These are phyloP conservation scores for Gaeumannomyces sp. DNA, from an alignment of 2,329 filamentous ascomycete species.

Conservation along the genomic window DNA sequence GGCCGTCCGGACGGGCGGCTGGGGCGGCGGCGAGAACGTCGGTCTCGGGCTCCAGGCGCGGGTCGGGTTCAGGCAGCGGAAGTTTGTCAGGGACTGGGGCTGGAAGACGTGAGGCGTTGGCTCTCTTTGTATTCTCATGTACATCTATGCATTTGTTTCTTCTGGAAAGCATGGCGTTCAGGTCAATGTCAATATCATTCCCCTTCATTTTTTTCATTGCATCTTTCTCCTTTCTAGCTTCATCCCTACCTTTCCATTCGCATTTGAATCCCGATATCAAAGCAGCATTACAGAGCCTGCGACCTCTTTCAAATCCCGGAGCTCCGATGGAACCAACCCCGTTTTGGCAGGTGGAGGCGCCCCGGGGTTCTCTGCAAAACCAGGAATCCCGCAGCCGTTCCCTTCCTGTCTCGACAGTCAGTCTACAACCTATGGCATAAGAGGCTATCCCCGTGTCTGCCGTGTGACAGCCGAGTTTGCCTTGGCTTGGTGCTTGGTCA, in stretches of 20 bases:
- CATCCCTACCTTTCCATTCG: neutral
- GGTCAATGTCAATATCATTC: neutral
- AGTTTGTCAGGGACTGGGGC: slow-evolving; percentile 17
- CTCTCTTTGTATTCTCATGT: neutral
- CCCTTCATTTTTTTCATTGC: neutral
- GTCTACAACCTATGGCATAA: too few species aligned
- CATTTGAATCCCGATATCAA: too few species aligned
- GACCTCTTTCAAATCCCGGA: too few species aligned
- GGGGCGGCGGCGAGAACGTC: slow-evolving; percentile 19
- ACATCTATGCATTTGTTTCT: neutral
- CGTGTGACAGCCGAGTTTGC: neutral
- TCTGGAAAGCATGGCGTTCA: neutral
- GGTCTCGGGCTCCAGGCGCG: slow-evolving; percentile 19
- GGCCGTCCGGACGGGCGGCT: slow-evolving; percentile 19
- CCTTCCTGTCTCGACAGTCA: too few species aligned
- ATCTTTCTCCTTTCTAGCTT: neutral
- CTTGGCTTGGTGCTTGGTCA: neutral
- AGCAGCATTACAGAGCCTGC: neutral
- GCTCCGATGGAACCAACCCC: too few species aligned
- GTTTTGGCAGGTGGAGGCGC: neutral
- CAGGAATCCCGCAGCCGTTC: neutral
- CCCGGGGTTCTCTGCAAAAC: neutral
- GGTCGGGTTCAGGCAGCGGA: slow-evolving; percentile 16
- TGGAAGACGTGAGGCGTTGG: slow-evolving; percentile 15
- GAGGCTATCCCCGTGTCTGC: too few species aligned